Conservation (phyloP, 306 rosid species). For the Cucurbita ficifolia region DNA sequence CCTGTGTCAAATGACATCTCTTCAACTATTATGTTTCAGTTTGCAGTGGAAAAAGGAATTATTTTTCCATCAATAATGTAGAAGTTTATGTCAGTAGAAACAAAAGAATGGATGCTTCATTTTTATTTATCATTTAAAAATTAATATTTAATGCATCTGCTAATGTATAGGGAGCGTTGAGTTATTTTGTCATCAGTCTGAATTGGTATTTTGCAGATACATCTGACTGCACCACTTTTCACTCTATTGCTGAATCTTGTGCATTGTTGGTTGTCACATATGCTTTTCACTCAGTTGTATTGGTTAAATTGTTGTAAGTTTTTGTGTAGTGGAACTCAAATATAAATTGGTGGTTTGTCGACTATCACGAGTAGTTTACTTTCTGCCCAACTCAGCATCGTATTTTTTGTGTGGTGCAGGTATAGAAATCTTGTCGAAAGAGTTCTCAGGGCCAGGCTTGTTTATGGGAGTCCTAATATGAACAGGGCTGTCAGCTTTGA, state of each 20-base stretch:
- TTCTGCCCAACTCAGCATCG: neutral
- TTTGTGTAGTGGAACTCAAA: neutral
- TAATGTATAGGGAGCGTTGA: neutral
- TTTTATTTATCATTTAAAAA: neutral
- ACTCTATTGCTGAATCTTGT: neutral
- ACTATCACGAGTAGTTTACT: neutral
- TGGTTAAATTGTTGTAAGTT: neutral
- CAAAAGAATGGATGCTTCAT: neutral
- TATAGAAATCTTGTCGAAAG: constrained; percentile 87
- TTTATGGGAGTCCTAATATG: constrained; percentile 94
- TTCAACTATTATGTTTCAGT: neutral
- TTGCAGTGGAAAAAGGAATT: neutral
- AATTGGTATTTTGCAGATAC: neutral
- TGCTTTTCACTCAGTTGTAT: neutral
- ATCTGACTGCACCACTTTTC: neutral
- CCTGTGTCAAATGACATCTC: neutral
- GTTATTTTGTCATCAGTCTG: neutral
- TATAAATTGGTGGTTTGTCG: neutral
- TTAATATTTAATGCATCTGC: neutral
- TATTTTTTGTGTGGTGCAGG: constrained; percentile 37
- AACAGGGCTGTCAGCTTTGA: constrained; percentile 97
- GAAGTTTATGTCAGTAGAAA: neutral
- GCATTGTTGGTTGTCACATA: neutral
- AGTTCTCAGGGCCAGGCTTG: constrained; percentile 84
- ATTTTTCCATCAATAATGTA: neutral